phyloP scores from a whole-genome alignment of 164 flowering plant species.

The Sextonia rubra region DNA sequence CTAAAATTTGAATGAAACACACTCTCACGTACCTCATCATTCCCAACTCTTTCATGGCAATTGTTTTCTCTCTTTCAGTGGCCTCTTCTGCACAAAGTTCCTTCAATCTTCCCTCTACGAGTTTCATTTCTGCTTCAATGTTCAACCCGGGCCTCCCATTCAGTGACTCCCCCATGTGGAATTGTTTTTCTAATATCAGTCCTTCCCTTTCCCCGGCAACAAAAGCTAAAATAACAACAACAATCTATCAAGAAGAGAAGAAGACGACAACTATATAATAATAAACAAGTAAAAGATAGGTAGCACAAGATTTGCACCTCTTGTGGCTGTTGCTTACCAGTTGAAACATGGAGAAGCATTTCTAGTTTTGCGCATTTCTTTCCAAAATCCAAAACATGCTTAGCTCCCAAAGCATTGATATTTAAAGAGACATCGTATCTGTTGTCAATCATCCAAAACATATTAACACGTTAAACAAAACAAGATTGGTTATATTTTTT shows the following conservation, averaged over 20 bases:
- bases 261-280: not conserved
- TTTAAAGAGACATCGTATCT: not conserved
- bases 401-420: not conserved
- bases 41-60: slow-evolving; percentile 57
- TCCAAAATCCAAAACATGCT: not conserved
- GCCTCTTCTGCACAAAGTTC: slow-evolving; percentile 30
- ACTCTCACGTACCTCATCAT: slow-evolving; percentile 36
- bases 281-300: too few relatives aligned
- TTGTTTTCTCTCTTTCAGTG: slow-evolving; percentile 19
- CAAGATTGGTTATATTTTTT: too few relatives aligned
- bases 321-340: not conserved
- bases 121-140: slow-evolving; percentile 35
- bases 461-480: not conserved
- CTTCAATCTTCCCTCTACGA: slow-evolving; percentile 31
- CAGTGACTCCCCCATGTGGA: slow-evolving; percentile 46
- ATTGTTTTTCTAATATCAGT: slow-evolving; percentile 43
- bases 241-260: not conserved
- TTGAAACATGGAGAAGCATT: not conserved
- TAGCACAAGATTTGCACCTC: not conserved
- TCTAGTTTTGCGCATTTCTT: not conserved
- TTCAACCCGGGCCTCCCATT: slow-evolving; percentile 38
- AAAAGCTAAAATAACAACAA: slow-evolving; percentile 37
- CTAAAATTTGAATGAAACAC: too few relatives aligned
- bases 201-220: slow-evolving; percentile 55
- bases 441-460: not conserved